Evolutionary conservation across 306 rosid species (phyloP), one percentile per base, ranked within the genome.

Genomic region (Sophora flavescens): DNA sequence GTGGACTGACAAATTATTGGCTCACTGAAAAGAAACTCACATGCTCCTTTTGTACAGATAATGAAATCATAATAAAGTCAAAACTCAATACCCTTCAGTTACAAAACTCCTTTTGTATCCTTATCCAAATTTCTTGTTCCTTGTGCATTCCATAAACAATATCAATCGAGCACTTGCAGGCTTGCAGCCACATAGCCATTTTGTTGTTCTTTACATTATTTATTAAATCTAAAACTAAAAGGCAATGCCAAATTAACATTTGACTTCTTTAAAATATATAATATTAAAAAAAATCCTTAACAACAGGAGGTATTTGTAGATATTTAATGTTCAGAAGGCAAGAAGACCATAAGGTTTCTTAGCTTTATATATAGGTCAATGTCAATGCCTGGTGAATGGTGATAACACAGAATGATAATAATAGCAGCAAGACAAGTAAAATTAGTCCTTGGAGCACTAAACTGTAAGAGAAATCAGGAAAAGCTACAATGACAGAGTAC

Each of bases 401-500:
- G 38, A 63, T 4, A 61, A 58, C 76, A 53, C 6, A 70, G 45
- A 70, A 70, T 56, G 65, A 72, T 64, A 14, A 66, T 15, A 57
- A 47, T 32, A 53, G 41, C 63, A 77, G 64, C 32, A 42, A 17
- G 47, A 54, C 66, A 68, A 70, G 36, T 41, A 56, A 62, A 60
- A 48, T 32, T 70, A 56, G 58, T 15, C 38, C 80, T 44, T 35
- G 62, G 32, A 36, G 57, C 64, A 12, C 65, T 54, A 35, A 44
- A 41, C 30, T 45, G 51, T 2, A 12, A 13, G 58, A 41, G 33
- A 57, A 72, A 61, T 41, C 47, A 71, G 28, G 36, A 63, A 72
- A 70, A 62, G 63, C 35, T 9, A 67, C 4, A 68, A 48, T 38
- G 73, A 61, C 51, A 68, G 33, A 60, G 65, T 87, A 93, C 97